Base-by-base conservation (phyloP, 768 basidiomycete species). In the Suillus bovinus region DNA sequence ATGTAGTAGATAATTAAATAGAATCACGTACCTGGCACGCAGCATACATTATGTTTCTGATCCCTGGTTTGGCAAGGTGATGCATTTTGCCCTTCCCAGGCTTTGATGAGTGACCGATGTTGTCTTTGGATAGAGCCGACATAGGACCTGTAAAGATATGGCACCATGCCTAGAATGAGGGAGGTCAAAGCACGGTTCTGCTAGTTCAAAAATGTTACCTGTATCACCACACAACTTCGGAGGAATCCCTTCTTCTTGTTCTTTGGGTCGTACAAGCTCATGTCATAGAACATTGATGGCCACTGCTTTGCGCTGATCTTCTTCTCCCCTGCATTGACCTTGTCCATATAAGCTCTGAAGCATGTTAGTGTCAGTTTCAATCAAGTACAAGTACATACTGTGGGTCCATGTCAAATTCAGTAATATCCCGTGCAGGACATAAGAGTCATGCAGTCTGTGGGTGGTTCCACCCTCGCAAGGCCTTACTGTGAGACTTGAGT, bases 41-140 rank as follows among this genome's bases (percentile, higher is more conserved):
- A 5, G 44, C 58, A 33, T 59, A 59, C 58, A 59, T 59, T 3
- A 59, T 59, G n/a, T 59, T 59, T 42, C 44, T 29, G n/a, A 59
- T 59, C 17, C 47, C 39, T 11, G 58, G 58, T 29, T 59, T 31
- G 8, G 44, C 13, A 11, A 59, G 44, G 31, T 34, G 42, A 34
- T 59, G 58, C 33, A 59, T 44, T 42, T 34, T 33, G 2, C 58
- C 58, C 14, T 59, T 59, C 8, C 20, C n/a, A 13, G 58, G 58
- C 39, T 59, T 59, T 6, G 31, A 24, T 14, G 58, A 31, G 6
- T 22, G 11, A 8, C 42, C 20, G n/a, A 42, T n/a, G 6, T 24
- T 10, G 2, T 34, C 47, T 47, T 59, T 59, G 0, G 22, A 46
- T 29, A 49, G 49, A 46, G 58, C 44, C 20, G 31, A 59, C 17